These are phyloP conservation scores for Acacia melanoxylon DNA, from an alignment of 306 rosid genomes.

Conservation along the genomic window DNA sequence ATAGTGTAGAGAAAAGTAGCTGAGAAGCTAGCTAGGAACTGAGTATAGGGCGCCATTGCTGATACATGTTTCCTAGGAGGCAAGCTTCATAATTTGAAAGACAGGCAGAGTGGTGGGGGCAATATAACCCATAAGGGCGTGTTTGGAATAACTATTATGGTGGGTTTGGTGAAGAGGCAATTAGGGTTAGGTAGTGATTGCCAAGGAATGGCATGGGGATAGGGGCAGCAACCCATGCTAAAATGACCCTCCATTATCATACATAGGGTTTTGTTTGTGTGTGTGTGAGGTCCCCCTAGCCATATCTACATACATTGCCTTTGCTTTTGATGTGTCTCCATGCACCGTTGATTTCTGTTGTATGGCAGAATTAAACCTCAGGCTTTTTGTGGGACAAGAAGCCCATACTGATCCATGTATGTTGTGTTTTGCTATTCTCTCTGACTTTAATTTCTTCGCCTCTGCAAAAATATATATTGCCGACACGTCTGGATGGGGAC, in stretches of 20 bases:
- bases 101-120: slow-evolving; percentile 26
- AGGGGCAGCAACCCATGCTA: slow-evolving; percentile 59
- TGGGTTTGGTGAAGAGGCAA: slow-evolving; percentile 25
- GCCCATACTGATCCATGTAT: slow-evolving; percentile 30
- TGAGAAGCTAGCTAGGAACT: background rate
- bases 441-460: slow-evolving; percentile 17
- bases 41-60: background rate
- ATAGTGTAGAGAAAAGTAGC: background rate
- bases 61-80: slow-evolving; percentile 54
- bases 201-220: slow-evolving; percentile 39
- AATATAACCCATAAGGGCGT: slow-evolving; percentile 33
- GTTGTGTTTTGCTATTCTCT: slow-evolving; percentile 1
- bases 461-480: background rate
- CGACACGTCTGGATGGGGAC: slow-evolving; percentile 20
- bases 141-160: slow-evolving; percentile 43
- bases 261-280: slow-evolving; percentile 44
- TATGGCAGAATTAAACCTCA: background rate
- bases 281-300: slow-evolving; percentile 42
- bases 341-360: slow-evolving; percentile 2
- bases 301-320: background rate
- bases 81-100: slow-evolving; percentile 31
- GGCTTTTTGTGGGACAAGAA: slow-evolving; percentile 18
- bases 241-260: slow-evolving; percentile 37
- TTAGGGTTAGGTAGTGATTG: slow-evolving; percentile 40
- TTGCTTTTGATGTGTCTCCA: slow-evolving; percentile 14